These are phyloP conservation scores for Acanthamoeba lenticulata DNA, from an alignment of 208 protist species.

Conservation along the genomic window DNA sequence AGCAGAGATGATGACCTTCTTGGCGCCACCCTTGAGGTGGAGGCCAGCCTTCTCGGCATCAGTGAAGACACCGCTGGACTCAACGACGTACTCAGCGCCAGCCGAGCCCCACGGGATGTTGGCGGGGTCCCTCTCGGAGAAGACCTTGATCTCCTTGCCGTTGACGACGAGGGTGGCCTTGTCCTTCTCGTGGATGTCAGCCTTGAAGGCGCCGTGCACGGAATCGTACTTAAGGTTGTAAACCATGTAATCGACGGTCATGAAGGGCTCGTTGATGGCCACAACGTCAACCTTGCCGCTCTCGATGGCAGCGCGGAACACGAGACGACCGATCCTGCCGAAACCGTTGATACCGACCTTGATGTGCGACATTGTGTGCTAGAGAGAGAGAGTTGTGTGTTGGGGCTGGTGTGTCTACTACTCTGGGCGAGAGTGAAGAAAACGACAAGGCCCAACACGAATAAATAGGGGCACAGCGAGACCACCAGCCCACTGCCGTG, in stretches of 20 bases:
- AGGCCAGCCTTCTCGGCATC: slow-evolving; percentile 90
- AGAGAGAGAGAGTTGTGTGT: background rate
- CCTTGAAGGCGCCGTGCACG: slow-evolving; percentile 94
- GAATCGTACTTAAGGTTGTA: slow-evolving; percentile 95
- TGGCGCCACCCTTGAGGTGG: slow-evolving; percentile 96
- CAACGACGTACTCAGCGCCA: slow-evolving; percentile 97
- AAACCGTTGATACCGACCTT: slow-evolving; percentile 97
- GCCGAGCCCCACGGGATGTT: slow-evolving; percentile 94
- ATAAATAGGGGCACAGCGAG: background rate
- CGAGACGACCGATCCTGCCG: slow-evolving; percentile 94
- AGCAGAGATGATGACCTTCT: slow-evolving; percentile 99
- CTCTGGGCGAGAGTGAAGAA: background rate
- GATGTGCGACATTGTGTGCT: slow-evolving; percentile 68
- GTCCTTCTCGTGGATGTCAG: slow-evolving; percentile 77
- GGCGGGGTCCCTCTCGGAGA: slow-evolving; percentile 88
- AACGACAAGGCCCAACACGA: background rate
- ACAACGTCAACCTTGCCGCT: slow-evolving; percentile 88
- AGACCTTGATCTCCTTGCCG: slow-evolving; percentile 81
- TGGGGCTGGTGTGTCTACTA: background rate
- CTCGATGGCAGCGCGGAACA: slow-evolving; percentile 90
- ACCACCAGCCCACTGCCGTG: background rate
- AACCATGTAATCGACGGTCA: slow-evolving; percentile 93
- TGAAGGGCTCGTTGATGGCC: slow-evolving; percentile 96
- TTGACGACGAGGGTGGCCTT: slow-evolving; percentile 82
- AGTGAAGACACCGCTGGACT: slow-evolving; percentile 99